Conservation (phyloP, 2,329 filamentous ascomycete genomes). For the Ambrosiella beaveri region DNA sequence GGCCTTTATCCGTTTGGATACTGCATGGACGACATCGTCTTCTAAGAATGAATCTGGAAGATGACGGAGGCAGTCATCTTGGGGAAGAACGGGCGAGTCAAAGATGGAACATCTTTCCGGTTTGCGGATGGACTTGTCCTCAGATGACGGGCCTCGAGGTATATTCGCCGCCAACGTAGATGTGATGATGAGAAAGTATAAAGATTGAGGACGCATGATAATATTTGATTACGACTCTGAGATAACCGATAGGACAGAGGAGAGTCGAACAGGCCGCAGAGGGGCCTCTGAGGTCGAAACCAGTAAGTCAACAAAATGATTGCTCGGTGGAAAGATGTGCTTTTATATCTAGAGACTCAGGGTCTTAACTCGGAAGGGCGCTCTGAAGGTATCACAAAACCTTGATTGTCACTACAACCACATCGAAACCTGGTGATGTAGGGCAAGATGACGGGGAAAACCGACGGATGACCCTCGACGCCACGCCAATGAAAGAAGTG, state of each 20-base stretch:
- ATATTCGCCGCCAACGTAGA: constrained; percentile 9
- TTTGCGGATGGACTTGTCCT: constrained; percentile 6
- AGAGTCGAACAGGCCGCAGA: no score
- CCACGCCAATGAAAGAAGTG: no score
- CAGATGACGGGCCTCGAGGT: not conserved
- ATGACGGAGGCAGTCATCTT: constrained; percentile 8
- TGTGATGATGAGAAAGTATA: not conserved
- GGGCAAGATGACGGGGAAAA: no score
- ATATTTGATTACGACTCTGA: not conserved
- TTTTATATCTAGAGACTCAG: no score
- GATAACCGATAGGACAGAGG: not conserved
- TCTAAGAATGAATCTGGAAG: constrained; percentile 12
- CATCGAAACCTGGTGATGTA: no score
- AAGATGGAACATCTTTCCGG: constrained; percentile 14
- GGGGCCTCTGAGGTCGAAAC: no score
- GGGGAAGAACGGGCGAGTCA: constrained; percentile 6
- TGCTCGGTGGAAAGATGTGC: no score
- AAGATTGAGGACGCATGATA: not conserved
- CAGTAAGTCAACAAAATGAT: no score
- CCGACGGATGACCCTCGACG: no score
- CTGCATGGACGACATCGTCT: not conserved
- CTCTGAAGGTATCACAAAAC: no score
- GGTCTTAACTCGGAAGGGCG: no score
- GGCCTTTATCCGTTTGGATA: constrained; percentile 3
- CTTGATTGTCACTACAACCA: no score